Conservation (phyloP, 306 rosid species). For the Glycine soja region DNA sequence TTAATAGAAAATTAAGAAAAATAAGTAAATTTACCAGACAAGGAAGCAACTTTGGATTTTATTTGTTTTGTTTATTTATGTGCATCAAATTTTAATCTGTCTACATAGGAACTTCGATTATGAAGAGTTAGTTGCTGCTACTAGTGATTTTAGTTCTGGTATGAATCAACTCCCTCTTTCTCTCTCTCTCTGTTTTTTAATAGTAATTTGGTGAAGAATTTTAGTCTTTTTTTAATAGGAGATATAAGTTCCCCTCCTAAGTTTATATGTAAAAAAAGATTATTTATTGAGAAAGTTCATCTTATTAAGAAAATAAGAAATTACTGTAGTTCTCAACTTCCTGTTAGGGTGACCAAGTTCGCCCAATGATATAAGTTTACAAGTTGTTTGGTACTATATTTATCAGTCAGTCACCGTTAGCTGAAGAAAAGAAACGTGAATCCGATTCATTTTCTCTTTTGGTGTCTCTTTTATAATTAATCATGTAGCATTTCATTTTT, state of each 20-base stretch:
- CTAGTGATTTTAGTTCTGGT: slow-evolving; percentile 74
- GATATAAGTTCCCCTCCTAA: background rate
- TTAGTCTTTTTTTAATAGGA: background rate
- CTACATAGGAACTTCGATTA: slow-evolving; percentile 58
- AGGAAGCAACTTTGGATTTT: background rate
- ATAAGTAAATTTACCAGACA: background rate
- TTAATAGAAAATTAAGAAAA: background rate
- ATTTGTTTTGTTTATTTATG: background rate
- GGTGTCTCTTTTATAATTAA: background rate
- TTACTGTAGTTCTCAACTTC: too few species aligned
- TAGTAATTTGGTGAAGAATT: background rate
- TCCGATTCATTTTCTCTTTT: background rate
- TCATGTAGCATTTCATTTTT: background rate
- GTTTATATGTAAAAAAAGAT: background rate
- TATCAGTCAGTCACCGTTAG: background rate
- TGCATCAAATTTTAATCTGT: background rate
- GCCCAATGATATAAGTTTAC: background rate
- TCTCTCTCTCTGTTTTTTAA: background rate
- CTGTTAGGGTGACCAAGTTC: too few species aligned
- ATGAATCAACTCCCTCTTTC: background rate
- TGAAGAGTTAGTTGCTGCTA: slow-evolving; percentile 75
- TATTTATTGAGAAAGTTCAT: background rate
- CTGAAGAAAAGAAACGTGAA: background rate
- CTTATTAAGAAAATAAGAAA: background rate
- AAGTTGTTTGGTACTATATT: background rate